A percentile compares a stretch with the other conserved stretches of the same genome.
phyloP scores from a whole-genome alignment of 2,329 filamentous ascomycete species.

The Aureobasidium sp. region DNA sequence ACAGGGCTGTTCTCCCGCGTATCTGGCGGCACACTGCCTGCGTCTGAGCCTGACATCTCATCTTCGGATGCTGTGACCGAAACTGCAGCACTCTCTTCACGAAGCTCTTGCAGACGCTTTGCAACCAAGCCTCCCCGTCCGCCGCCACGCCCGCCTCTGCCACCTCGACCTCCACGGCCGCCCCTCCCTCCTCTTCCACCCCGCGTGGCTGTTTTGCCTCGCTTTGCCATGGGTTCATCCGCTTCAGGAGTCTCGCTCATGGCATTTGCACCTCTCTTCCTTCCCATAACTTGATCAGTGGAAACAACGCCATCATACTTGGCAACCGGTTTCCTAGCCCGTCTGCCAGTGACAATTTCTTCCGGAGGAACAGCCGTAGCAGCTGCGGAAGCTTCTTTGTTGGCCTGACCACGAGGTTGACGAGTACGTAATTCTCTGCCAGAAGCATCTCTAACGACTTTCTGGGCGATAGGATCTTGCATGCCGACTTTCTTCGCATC shows the following conservation, averaged over 20 bases:
- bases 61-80: conserved; percentile 11
- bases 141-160: conserved; percentile 9
- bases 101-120: conserved; percentile 38
- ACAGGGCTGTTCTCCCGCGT: conserved; percentile 2
- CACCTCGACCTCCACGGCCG: conserved; percentile 9
- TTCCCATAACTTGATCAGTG: conserved; percentile 6
- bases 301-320: conserved; percentile 15
- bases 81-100: conserved; percentile 32
- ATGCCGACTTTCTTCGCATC: conserved; percentile 43
- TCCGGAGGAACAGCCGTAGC: conserved; percentile 22
- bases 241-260: conserved; percentile 15
- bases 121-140: conserved; percentile 8
- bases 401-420: conserved; percentile 25
- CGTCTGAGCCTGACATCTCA: conserved; percentile 21
- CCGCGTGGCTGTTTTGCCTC: conserved; percentile 7
- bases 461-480: conserved; percentile 50
- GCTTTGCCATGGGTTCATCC: conserved; percentile 5
- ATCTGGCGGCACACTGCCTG: conserved; percentile 17
- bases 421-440: conserved; percentile 39
- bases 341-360: conserved; percentile 11
- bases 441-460: conserved; percentile 35
- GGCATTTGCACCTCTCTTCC: conserved; percentile 10
- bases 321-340: conserved; percentile 13
- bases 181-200: conserved; percentile 9
- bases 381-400: conserved; percentile 17